Percentiles rank a stretch among this genome's conserved stretches.
Evolutionary conservation across 2,329 filamentous ascomycete genomes (phyloP).

Genomic region (Neophaeococcomyces aloes): DNA sequence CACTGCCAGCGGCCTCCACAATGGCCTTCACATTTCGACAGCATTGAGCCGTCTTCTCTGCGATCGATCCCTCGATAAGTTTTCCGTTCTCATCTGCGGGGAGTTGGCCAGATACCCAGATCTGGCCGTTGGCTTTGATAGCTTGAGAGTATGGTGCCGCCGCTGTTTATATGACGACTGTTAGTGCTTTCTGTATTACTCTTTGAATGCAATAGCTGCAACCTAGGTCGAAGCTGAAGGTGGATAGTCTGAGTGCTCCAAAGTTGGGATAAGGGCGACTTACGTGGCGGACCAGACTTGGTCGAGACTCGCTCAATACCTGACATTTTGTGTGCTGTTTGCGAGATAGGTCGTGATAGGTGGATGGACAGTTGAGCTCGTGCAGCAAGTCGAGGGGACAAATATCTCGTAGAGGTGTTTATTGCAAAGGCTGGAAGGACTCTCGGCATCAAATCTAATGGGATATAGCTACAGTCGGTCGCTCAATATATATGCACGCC

Average conservation of each 20-base stretch:
- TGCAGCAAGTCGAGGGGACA: neutral
- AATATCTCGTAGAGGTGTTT: too few relatives aligned
- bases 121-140: slow-evolving; percentile 55
- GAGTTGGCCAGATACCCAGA: slow-evolving; percentile 68
- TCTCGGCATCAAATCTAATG: neutral
- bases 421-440: too few relatives aligned
- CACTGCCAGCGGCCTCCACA: slow-evolving; percentile 68
- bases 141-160: slow-evolving; percentile 40
- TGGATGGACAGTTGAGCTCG: neutral
- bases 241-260: neutral
- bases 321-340: slow-evolving; percentile 3
- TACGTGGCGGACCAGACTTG: slow-evolving; percentile 1
- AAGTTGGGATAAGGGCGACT: slow-evolving; percentile 6
- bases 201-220: too few relatives aligned
- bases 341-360: neutral
- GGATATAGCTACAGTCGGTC: too few relatives aligned
- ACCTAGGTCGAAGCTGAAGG: neutral
- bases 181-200: too few relatives aligned
- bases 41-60: slow-evolving; percentile 59
- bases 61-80: slow-evolving; percentile 53
- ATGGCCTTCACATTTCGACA: slow-evolving; percentile 76
- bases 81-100: slow-evolving; percentile 54
- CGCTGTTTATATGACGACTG: slow-evolving; percentile 7
- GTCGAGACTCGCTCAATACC: slow-evolving; percentile 5
- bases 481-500: too few relatives aligned